Percentiles rank a stretch among this genome's conserved stretches.
phyloP scores from a whole-genome alignment of 1,139 yeast genomes.

The Taphrina pruni region DNA sequence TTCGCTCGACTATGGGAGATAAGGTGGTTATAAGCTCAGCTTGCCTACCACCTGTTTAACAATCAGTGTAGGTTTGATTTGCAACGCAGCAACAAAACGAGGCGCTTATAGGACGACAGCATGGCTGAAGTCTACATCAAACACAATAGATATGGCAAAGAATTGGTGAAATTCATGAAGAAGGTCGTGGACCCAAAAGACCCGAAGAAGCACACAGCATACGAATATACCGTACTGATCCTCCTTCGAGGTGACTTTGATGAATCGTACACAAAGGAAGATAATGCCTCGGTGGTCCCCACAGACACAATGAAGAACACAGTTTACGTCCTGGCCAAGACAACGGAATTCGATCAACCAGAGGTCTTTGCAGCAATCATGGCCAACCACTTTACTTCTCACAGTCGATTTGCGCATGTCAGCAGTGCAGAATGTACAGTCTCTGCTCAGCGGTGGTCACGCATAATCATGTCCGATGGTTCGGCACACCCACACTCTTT shows the following conservation, averaged over 20 bases:
- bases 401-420: slow-evolving; percentile 70
- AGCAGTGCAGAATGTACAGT: slow-evolving; percentile 71
- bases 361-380: slow-evolving; percentile 87
- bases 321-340: slow-evolving; percentile 68
- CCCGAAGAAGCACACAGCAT: slow-evolving; percentile 74
- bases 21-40: slow-evolving; percentile 4
- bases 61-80: no score
- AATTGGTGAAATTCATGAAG: slow-evolving; percentile 85
- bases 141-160: slow-evolving; percentile 64
- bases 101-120: neutral
- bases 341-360: slow-evolving; percentile 75
- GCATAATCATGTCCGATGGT: slow-evolving; percentile 70
- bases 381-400: slow-evolving; percentile 73
- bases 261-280: slow-evolving; percentile 80
- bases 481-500: slow-evolving; percentile 81
- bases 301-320: slow-evolving; percentile 95
- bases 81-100: neutral
- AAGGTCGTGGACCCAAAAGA: slow-evolving; percentile 76
- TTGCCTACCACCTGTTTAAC: neutral
- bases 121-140: slow-evolving; percentile 41
- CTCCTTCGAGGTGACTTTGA: slow-evolving; percentile 80
- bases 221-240: slow-evolving; percentile 81
- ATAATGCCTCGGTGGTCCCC: slow-evolving; percentile 85
- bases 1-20: slow-evolving; percentile 3
- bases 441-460: slow-evolving; percentile 77